Conservation (phyloP, 306 rosid genomes). For the Hippophae tibetana region DNA sequence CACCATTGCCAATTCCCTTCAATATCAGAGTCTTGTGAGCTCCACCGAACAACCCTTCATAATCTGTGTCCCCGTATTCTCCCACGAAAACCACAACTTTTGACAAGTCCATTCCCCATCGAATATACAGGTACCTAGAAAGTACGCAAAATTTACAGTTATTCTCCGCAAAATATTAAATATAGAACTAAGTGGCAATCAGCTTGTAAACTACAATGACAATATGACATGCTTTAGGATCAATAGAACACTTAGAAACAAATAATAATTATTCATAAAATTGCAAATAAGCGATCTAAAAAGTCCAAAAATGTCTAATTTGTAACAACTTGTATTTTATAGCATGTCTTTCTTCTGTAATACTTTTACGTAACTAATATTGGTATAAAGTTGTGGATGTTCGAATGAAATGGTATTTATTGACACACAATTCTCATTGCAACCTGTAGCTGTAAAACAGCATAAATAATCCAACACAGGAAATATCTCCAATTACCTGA, state of each 20-base stretch:
- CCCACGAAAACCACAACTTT: slow-evolving; percentile 43
- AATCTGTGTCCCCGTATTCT: slow-evolving; percentile 51
- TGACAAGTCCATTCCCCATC: slow-evolving; percentile 45
- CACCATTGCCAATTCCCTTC: slow-evolving; percentile 24
- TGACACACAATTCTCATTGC: background rate
- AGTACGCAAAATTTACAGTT: background rate
- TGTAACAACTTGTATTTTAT: too few species aligned
- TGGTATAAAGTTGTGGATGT: too few species aligned
- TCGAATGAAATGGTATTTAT: too few species aligned
- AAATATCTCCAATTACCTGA: slow-evolving; percentile 23
- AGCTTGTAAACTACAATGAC: too few species aligned
- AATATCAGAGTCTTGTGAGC: slow-evolving; percentile 33
- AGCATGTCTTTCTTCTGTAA: too few species aligned
- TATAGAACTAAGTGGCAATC: too few species aligned
- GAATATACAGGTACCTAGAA: slow-evolving; percentile 40
- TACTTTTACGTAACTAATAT: too few species aligned
- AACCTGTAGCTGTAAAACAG: background rate
- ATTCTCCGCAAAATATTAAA: background rate
- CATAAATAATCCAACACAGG: background rate
- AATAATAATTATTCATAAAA: too few species aligned
- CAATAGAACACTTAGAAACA: background rate
- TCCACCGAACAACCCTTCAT: slow-evolving; percentile 47
- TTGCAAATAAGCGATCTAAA: too few species aligned
- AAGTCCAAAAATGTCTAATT: too few species aligned
- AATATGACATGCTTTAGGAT: background rate